phyloP scores from a whole-genome alignment of 768 basidiomycete species.

The Phlebiopsis flavidoalba region DNA sequence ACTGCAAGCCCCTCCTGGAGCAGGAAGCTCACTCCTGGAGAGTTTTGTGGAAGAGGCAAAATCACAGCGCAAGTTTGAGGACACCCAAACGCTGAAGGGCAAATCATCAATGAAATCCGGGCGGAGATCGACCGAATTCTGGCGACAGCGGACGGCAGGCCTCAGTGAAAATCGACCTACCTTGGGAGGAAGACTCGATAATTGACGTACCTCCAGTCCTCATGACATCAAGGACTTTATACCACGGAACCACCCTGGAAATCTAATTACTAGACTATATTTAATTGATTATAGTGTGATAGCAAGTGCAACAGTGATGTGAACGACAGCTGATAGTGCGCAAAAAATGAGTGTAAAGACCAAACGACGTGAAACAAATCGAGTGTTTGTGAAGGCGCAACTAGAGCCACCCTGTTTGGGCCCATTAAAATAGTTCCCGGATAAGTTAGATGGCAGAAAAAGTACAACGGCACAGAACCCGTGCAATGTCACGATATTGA shows the following conservation, averaged over 20 bases:
- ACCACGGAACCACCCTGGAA: background rate
- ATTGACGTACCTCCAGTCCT: background rate
- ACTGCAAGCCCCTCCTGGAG: constrained; percentile 86
- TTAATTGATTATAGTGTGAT: constrained; percentile 2
- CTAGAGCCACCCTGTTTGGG: background rate
- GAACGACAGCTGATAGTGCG: background rate
- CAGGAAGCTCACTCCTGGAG: constrained; percentile 86
- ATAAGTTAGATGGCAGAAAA: constrained; percentile 1
- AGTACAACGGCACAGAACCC: background rate
- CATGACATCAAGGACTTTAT: background rate
- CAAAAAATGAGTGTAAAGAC: background rate
- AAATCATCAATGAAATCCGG: constrained; percentile 79
- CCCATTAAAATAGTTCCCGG: constrained; percentile 5
- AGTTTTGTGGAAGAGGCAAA: constrained; percentile 89
- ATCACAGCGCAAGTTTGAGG: constrained; percentile 90
- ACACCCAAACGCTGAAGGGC: constrained; percentile 78
- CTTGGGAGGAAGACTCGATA: constrained; percentile 5
- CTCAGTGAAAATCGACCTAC: background rate
- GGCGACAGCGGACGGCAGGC: constrained; percentile 23
- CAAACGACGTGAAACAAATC: background rate
- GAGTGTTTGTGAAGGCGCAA: background rate
- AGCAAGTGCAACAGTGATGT: background rate
- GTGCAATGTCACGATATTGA: background rate
- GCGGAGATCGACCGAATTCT: constrained; percentile 74
- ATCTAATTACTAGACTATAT: constrained; percentile 1